phyloP scores from a whole-genome alignment of 768 basidiomycete genomes.

The Termitomyces sp. region DNA sequence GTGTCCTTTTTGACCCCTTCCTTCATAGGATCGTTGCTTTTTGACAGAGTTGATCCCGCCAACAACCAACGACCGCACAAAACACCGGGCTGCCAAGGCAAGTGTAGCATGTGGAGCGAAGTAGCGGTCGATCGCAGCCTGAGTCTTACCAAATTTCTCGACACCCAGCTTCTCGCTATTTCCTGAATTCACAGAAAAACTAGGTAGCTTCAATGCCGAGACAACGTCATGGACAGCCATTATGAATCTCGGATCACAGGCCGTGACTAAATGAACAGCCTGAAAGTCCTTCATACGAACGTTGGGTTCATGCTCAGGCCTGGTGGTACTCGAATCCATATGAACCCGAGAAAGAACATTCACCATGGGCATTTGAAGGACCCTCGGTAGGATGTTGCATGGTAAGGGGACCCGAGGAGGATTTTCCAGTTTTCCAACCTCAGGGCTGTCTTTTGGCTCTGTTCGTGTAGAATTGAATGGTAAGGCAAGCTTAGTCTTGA shows the following conservation, averaged over 20 bases:
- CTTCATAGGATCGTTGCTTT: constrained; percentile 22
- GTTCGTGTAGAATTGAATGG: not conserved
- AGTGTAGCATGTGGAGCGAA: constrained; percentile 38
- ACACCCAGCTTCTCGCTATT: constrained; percentile 14
- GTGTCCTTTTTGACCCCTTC: constrained; percentile 13
- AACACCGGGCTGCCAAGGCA: constrained; percentile 25
- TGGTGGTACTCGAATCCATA: not conserved
- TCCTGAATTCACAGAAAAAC: constrained; percentile 12
- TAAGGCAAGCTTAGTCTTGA: constrained; percentile 14
- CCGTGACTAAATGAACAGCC: constrained; percentile 18
- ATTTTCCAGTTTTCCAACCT: not conserved
- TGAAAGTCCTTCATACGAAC: not conserved
- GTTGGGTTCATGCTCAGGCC: not conserved
- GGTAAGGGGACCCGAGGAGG: not conserved
- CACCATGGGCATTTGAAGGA: constrained; percentile 24
- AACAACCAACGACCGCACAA: constrained; percentile 29
- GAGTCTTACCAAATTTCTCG: constrained; percentile 21
- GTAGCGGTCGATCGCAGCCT: constrained; percentile 22
- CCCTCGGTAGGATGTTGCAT: constrained; percentile 13
- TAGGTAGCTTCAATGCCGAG: constrained; percentile 18
- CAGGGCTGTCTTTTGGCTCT: not conserved
- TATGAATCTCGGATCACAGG: constrained; percentile 27
- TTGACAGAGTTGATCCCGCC: constrained; percentile 30
- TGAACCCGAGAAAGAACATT: constrained; percentile 14
- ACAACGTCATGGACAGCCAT: constrained; percentile 24